A percentile compares a stretch with the other conserved stretches of the same genome.
phyloP scores from a whole-genome alignment of 768 basidiomycete species.

The Kondoa subrosea region DNA sequence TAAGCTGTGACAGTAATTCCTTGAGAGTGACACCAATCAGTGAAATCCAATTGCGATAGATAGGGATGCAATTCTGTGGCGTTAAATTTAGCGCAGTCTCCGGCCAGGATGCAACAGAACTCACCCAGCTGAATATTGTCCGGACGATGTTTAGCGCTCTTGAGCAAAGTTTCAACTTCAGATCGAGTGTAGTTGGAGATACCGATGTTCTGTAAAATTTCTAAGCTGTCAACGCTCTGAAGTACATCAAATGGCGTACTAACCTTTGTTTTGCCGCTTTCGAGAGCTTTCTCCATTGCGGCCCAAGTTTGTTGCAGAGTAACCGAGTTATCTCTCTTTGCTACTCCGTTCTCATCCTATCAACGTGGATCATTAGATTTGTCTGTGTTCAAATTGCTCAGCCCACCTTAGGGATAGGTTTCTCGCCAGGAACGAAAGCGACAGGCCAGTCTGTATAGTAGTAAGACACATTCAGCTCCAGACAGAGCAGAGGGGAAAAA shows the following conservation, averaged over 20 bases:
- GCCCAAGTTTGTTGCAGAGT: slow-evolving; percentile 40
- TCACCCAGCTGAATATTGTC: slow-evolving; percentile 5
- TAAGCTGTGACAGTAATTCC: slow-evolving; percentile 19
- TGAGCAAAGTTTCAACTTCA: slow-evolving; percentile 11
- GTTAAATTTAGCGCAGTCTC: not conserved
- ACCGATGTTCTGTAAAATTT: slow-evolving; percentile 57
- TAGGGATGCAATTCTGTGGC: slow-evolving; percentile 12
- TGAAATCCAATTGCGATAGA: slow-evolving; percentile 12
- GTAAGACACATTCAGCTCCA: not conserved
- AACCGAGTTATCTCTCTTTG: slow-evolving; percentile 9
- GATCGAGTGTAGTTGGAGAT: slow-evolving; percentile 40
- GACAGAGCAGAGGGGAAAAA: not conserved
- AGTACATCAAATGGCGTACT: not conserved
- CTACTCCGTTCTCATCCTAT: slow-evolving; percentile 7
- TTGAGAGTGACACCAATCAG: slow-evolving; percentile 13
- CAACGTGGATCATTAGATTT: not conserved
- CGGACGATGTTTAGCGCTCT: not conserved
- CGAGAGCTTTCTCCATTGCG: slow-evolving; percentile 40
- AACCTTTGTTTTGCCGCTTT: slow-evolving; percentile 52
- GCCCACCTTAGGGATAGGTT: slow-evolving; percentile 14
- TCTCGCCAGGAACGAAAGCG: slow-evolving; percentile 13
- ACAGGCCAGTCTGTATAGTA: slow-evolving; percentile 11
- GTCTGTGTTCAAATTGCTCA: not conserved
- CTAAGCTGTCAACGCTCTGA: too few species aligned
- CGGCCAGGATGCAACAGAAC: not conserved